phyloP scores from a whole-genome alignment of 2,329 filamentous ascomycete species.

The Simplicillium sp. region DNA sequence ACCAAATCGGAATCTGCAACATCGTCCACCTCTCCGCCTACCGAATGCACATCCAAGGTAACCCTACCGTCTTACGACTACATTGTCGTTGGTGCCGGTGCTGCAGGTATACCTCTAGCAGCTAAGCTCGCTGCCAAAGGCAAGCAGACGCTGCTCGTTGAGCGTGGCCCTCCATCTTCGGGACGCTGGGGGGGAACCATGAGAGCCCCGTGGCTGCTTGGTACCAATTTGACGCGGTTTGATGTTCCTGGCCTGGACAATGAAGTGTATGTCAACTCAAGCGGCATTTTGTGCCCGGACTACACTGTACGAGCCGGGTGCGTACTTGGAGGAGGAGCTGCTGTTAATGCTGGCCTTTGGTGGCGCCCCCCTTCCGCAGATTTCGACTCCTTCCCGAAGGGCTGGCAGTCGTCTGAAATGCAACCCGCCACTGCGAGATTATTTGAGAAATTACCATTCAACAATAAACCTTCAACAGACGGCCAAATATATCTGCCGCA shows the following conservation, averaged over 20 bases:
- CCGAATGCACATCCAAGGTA: too few species aligned
- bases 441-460: too few species aligned
- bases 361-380: slow-evolving; percentile 57
- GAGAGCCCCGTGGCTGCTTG: slow-evolving; percentile 51
- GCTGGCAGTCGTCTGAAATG: too few species aligned
- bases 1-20: too few species aligned
- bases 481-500: too few species aligned
- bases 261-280: slow-evolving; percentile 49
- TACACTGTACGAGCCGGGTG: slow-evolving; percentile 52
- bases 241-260: slow-evolving; percentile 65
- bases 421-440: too few species aligned
- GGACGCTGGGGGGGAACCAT: slow-evolving; percentile 55
- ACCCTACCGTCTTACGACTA: too few species aligned
- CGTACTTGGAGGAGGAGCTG: slow-evolving; percentile 57
- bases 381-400: slow-evolving; percentile 59
- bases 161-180: slow-evolving; percentile 51
- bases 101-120: too few species aligned
- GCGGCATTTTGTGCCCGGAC: too few species aligned
- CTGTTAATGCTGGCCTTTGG: slow-evolving; percentile 61
- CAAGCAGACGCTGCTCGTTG: slow-evolving; percentile 54
- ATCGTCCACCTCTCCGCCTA: too few species aligned
- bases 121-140: slow-evolving; percentile 20
- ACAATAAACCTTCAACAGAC: too few species aligned
- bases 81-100: too few species aligned
- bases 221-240: slow-evolving; percentile 56